Conservation (phyloP, 1,284 basidiomycete species). For the Ganoderma boninense region DNA sequence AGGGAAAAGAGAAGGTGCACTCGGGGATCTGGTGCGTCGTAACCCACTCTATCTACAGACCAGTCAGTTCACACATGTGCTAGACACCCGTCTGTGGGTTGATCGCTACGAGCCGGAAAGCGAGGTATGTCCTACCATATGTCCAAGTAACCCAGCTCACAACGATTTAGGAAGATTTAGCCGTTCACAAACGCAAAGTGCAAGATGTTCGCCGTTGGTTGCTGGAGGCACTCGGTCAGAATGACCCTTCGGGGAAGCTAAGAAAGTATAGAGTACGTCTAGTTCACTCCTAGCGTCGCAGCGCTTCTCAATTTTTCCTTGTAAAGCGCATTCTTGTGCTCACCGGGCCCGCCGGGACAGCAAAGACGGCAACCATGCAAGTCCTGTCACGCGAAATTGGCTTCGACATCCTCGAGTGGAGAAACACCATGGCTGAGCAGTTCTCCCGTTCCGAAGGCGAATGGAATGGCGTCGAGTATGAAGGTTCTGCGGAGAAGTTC, state of each 20-base stretch:
- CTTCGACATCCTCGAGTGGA: conserved; percentile 90
- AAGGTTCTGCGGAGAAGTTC: conserved; percentile 79
- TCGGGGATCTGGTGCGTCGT: not conserved
- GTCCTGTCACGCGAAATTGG: conserved; percentile 81
- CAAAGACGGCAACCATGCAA: conserved; percentile 88
- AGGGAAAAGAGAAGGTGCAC: conserved; percentile 55
- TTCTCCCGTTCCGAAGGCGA: conserved; percentile 24
- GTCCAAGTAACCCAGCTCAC: not conserved
- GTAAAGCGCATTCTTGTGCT: conserved; percentile 83
- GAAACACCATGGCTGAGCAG: conserved; percentile 63
- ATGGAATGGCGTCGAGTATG: conserved; percentile 47
- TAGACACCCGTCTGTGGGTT: conserved; percentile 74
- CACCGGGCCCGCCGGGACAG: conserved; percentile 91
- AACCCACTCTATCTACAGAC: not conserved
- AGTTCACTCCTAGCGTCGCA: conserved; percentile 6
- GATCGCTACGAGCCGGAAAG: conserved; percentile 77
- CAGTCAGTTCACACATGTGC: conserved; percentile 44
- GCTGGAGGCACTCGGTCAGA: conserved; percentile 76
- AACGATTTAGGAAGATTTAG: conserved; percentile 73
- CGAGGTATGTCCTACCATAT: conserved; percentile 54
- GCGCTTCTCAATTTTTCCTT: conserved; percentile 7
- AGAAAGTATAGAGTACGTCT: conserved; percentile 80
- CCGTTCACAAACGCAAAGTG: conserved; percentile 90
- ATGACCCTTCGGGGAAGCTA: conserved; percentile 68
- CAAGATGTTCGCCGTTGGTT: conserved; percentile 89